These are phyloP conservation scores for Filosporella fistucella DNA, from an alignment of 495 filamentous ascomycete species.

Conservation along the genomic window DNA sequence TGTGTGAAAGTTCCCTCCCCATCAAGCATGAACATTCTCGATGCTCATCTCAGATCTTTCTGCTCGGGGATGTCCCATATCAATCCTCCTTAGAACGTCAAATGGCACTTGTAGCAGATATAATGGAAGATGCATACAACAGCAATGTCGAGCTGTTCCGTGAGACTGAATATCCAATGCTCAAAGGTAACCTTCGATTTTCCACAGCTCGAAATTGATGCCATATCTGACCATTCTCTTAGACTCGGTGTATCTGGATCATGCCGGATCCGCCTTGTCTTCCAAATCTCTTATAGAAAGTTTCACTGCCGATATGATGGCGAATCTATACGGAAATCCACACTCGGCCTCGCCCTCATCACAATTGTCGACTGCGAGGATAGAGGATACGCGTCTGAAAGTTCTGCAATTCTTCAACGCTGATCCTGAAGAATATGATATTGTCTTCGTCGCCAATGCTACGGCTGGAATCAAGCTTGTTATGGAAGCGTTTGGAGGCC, in stretches of 20 bases:
- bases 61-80: too few relatives aligned
- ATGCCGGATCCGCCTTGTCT: slow-evolving; percentile 85
- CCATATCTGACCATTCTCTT: neutral
- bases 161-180: slow-evolving; percentile 73
- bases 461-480: slow-evolving; percentile 90
- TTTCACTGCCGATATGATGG: slow-evolving; percentile 70
- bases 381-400: slow-evolving; percentile 71
- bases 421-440: slow-evolving; percentile 75
- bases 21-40: too few relatives aligned
- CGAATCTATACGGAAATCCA: slow-evolving; percentile 83
- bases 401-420: slow-evolving; percentile 80
- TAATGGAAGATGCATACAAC: slow-evolving; percentile 49
- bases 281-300: slow-evolving; percentile 75
- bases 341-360: slow-evolving; percentile 84
- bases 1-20: neutral
- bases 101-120: neutral
- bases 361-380: slow-evolving; percentile 64
- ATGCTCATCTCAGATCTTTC: too few relatives aligned
- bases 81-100: slow-evolving; percentile 7
- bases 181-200: slow-evolving; percentile 53
- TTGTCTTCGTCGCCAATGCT: slow-evolving; percentile 90
- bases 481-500: slow-evolving; percentile 63
- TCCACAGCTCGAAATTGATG: neutral
- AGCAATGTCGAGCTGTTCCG: slow-evolving; percentile 62
- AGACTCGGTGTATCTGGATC: slow-evolving; percentile 85